Base-by-base conservation (phyloP, 441 rosid genomes). In the Arabidopsis hybrid region DNA sequence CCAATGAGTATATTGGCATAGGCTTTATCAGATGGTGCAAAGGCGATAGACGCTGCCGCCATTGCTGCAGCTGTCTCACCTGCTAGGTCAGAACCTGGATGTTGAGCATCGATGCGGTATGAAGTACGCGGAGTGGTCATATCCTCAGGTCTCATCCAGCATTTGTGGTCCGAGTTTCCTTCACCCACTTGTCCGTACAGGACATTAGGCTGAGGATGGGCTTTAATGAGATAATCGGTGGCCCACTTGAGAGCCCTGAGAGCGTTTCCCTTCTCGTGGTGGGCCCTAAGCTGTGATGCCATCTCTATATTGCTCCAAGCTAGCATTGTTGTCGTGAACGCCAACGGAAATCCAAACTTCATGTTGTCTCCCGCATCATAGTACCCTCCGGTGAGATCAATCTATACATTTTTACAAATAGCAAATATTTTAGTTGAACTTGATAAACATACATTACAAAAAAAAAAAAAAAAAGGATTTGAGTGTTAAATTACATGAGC, bases 121-220 rank as follows among this genome's bases (percentile, higher is more conserved):
- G 78, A 3, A 4, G 80, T 63, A 8, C 88, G 51, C 0, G 84
- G 77, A 9, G 85, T 77, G 12, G 77, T 78, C 87, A 85, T 87
- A 70, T 83, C 86, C 66, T 86, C 87, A 0, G 84, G 90, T 57
- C 87, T 77, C 81, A 73, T 42, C 88, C 88, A 86, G 43, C 90
- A 85, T 0, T 55, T 60, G 13, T 85, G 91, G 70, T 87, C 87
- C 0, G 81, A 47, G 43, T 61, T 10, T 0, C 79, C 83, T 0
- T 87, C 86, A 0, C 89, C 89, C 0, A 85, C 84, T 79, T 85
- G 69, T 21, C 84, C 89, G 47, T 80, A 83, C 3, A 87, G 68
- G 2, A 79, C 60, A 9, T 74, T n/a, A 0, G 89, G 77, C 34
- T 69, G 7, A 2, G 88, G 77, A 43, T 80, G 84, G 3, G 88